Conservation (phyloP, 164 flowering plant genomes). For the Vitis amurensis region DNA sequence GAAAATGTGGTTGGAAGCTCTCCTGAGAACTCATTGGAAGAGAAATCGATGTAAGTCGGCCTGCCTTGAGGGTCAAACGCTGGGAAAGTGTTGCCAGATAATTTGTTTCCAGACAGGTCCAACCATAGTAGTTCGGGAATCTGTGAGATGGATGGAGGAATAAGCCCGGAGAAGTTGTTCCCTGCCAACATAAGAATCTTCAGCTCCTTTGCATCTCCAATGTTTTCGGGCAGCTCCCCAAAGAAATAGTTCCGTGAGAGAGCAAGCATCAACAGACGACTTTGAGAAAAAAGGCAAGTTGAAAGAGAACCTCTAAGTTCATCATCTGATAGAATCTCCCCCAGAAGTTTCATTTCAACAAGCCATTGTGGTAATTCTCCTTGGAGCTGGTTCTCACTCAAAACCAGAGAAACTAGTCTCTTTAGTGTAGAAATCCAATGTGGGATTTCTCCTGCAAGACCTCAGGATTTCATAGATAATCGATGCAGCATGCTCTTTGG, state of each 20-base stretch:
- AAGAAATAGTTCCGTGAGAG: conserved; percentile 11
- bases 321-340: conserved; percentile 42
- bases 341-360: conserved; percentile 28
- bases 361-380: conserved; percentile 50
- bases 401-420: conserved; percentile 38
- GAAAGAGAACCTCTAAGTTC: conserved; percentile 42
- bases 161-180: conserved; percentile 42
- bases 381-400: conserved; percentile 42
- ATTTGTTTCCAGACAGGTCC: conserved; percentile 41
- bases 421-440: conserved; percentile 45
- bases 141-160: conserved; percentile 39
- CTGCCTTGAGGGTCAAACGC: conserved; percentile 21
- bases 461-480: conserved; percentile 39
- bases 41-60: conserved; percentile 40
- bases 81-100: conserved; percentile 35
- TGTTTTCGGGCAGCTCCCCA: conserved; percentile 40
- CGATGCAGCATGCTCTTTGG: conserved; percentile 31
- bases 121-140: conserved; percentile 31
- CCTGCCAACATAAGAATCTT: conserved; percentile 39
- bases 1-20: too few species aligned
- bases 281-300: conserved; percentile 23
- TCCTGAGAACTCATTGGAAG: conserved; percentile 1
- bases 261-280: too few species aligned
- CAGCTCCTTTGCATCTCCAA: conserved; percentile 36
- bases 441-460: conserved; percentile 40